Evolutionary conservation across 176 grass and related monocot genomes (phyloP), one percentile per base, ranked within the genome.

Genomic region (Musa acuminata): DNA sequence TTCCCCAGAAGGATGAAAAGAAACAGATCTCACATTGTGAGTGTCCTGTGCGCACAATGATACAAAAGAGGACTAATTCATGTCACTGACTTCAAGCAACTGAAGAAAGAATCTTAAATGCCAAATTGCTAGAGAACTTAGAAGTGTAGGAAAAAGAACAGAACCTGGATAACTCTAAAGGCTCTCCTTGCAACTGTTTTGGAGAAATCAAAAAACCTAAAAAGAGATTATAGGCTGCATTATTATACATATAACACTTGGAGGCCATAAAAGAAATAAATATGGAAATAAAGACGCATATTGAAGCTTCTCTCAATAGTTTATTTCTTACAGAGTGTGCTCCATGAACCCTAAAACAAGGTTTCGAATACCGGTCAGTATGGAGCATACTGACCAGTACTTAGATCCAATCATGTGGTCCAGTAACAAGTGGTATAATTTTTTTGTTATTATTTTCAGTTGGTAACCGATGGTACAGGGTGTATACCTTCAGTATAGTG

Each of bases 21-120:
- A 98, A 75, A 98, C 86, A 76, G 90, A 98, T 85, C 88, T 91
- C 82, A 98, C 88, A 83, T 98, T 98, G 83, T 98, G 95, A 24
- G 95, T 98, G 78, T 98, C 95, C 94, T 97, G 81, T 82, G 64
- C 72, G 62, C 77, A 78, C 23, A 88, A 88, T 57, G 19, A 78
- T 67, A 83, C 26, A 53, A 73, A 75, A 72, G 17, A 58, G 63
- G 8, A 60, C n/a, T 19, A 1, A 55, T 69, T 69, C 1, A 13
- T 16, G 52, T 79, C 52, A 48, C 8, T 12, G 9, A 16, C 35
- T 43, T 43, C 35, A 6, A 43, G 35, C 4, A 43, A 43, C 35
- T 0, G 4, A 43, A 43, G 35, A 43, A 43, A 69, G 13, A 21
- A 69, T 4, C 17, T 43, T 5, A 58, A 20, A 52, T 48, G 9